These are phyloP conservation scores for Trametes maxima DNA, from an alignment of 768 basidiomycete genomes.

Conservation along the genomic window DNA sequence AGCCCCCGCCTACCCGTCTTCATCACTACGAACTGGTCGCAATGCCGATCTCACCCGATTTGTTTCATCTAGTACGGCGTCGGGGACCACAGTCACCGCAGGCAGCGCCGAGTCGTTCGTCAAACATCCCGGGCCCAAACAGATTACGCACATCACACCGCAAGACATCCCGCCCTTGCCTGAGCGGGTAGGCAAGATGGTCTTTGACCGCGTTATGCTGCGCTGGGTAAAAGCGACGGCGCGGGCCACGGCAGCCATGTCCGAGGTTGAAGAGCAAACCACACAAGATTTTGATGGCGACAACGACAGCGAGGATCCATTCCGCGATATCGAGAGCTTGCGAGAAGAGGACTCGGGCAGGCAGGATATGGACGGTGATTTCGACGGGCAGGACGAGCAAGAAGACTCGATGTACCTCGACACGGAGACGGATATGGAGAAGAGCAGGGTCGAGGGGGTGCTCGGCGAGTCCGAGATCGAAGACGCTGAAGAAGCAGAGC, in stretches of 20 bases:
- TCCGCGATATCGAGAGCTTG: constrained; percentile 88
- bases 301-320: constrained; percentile 83
- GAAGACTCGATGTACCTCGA: constrained; percentile 13
- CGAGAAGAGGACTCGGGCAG: constrained; percentile 46
- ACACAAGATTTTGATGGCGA: constrained; percentile 39
- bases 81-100: constrained; percentile 68
- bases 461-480: constrained; percentile 47
- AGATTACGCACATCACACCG: constrained; percentile 80
- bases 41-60: constrained; percentile 84
- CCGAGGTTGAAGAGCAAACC: constrained; percentile 34
- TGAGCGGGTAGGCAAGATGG: constrained; percentile 84
- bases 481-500: constrained; percentile 67
- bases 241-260: constrained; percentile 32
- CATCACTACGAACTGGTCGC: constrained; percentile 51
- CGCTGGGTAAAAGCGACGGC: constrained; percentile 76
- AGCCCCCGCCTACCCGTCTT: constrained; percentile 47
- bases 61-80: constrained; percentile 87
- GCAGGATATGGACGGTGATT: not conserved
- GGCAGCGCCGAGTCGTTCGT: constrained; percentile 81
- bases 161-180: constrained; percentile 74
- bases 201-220: constrained; percentile 82
- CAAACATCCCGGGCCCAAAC: constrained; percentile 79
- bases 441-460: constrained; percentile 49
- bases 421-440: constrained; percentile 18
- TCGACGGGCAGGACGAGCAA: constrained; percentile 8